Evolutionary conservation across 176 grass and related monocot species (phyloP), one percentile per base, ranked within the genome.

Genomic region (Canna indica): DNA sequence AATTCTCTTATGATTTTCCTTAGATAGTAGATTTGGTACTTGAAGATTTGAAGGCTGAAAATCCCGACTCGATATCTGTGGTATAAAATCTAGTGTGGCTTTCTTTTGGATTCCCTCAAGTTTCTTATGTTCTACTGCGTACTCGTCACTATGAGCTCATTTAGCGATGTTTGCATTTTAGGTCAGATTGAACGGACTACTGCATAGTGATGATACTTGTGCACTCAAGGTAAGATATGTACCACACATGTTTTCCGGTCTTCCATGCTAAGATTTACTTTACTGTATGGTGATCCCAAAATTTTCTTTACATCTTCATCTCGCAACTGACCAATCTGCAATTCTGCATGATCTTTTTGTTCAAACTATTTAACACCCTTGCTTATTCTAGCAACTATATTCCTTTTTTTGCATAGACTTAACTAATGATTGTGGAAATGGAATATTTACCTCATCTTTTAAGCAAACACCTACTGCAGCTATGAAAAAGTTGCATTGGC

Each of bases 1-100:
- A 57, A 22, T 59, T n/a, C 38, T n/a, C n/a, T n/a, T n/a, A n/a
- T n/a, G 53, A 32, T 67, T 73, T 17, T 72, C 20, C 76, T 41
- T 74, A 96, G 92, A 83, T 91, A 69, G 81, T 88, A 1, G 88
- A 91, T 42, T 81, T 96, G 88, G 92, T 96, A 75, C 76, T 96
- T 22, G 85, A 87, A 28, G 92, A 91, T 76, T 78, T 96, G 47
- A 91, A 77, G 74, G 35, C 70, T 48, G 88, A 96, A 41, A 71
- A 87, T 68, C 79, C 92, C 45, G 83, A 96, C 77, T 74, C 78
- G 8, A 83, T 96, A 73, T 96, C 88, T 7, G 76, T 91, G 81
- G 92, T 91, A 91, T 81, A 72, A 20, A 35, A 13, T 18, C 15
- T 9, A 22, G 3, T 26, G 54, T 72, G 3, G 8, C 20, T 39